A percentile compares a stretch with the other conserved stretches of the same genome.
These are phyloP conservation scores for Verticillium alfalfae DNA, from an alignment of 2,329 filamentous ascomycete genomes.

Conservation along the genomic window DNA sequence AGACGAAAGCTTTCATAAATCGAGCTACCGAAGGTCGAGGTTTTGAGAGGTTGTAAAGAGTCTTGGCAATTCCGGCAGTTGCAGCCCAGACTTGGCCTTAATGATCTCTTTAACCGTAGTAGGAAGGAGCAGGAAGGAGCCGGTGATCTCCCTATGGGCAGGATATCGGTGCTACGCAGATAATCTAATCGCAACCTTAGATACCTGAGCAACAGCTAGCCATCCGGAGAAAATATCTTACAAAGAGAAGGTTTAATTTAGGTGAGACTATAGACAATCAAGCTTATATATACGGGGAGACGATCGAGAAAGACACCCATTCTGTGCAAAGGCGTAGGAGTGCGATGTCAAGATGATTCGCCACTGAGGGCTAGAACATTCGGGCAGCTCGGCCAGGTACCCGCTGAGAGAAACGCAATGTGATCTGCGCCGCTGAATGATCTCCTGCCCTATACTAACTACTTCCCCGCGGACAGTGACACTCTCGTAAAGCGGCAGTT, in stretches of 20 bases:
- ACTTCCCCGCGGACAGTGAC: constrained; percentile 4
- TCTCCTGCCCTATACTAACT: constrained; percentile 10
- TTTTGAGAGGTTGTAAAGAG: neutral
- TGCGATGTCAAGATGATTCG: neutral
- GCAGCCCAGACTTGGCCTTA: neutral
- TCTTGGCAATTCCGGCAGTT: neutral
- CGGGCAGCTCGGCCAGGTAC: constrained; percentile 7
- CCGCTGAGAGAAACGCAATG: constrained; percentile 6
- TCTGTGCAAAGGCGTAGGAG: neutral
- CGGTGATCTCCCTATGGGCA: neutral
- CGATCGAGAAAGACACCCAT: no score
- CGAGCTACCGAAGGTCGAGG: no score
- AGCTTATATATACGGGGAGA: no score
- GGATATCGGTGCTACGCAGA: neutral
- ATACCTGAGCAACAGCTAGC: neutral
- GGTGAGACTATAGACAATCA: no score
- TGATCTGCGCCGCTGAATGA: constrained; percentile 10
- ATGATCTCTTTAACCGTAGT: neutral
- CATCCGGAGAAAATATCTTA: neutral
- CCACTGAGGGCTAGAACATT: constrained; percentile 8
- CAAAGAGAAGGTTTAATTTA: neutral
- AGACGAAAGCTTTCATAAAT: no score
- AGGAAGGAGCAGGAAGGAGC: neutral
- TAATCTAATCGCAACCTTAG: neutral
- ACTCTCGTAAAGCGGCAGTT: neutral